Base-by-base conservation (phyloP, 805 yeast genomes). In the Cyberlindnera meyerae region DNA sequence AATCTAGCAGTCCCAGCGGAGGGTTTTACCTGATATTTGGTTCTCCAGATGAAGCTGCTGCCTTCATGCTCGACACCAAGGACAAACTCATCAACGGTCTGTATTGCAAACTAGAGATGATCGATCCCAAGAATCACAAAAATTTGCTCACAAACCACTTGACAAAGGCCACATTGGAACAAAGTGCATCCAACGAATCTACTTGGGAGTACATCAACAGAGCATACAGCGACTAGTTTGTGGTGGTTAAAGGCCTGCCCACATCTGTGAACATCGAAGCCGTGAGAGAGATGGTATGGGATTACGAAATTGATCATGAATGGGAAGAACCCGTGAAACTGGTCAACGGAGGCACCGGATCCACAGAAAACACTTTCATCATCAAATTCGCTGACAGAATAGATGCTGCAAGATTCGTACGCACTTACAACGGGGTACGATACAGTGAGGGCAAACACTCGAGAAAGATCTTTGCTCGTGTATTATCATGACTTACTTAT, bases 21-120 rank as follows among this genome's bases (percentile, higher is more conserved):
- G 65, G 69, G 5, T 77, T 76, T 52, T 80, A 71, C 51, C 54
- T 82, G 24, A 52, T 75, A 6, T 82, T 82, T 49, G 61, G 62
- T 5, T 56, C 61, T 27, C 51, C 55, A 26, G 61, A 64, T 18
- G 70, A 67, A 14, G 85, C 87, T 0, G 63, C 73, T 15, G 63
- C 63, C 4, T 80, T 71, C 52, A 65, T 63, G 55, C 50, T 63
- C 15, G 83, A 77, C 45, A 71, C 80, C 1, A 40, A 52, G 11
- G 66, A 68, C 8, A 67, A 71, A 36, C 60, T 62, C 37, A 49
- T 79, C 24, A 71, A 77, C 45, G 85, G 86, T 1, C 50, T 65
- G 31, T 62, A 61, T 18, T 49, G 75, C 14, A 56, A 67, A 18
- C 56, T 76, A 22, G 59, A 65, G 37, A 78, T 77, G 62, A 70